Evolutionary conservation across 805 yeast species (phyloP).

Genomic region (Tetrapisispora arboricola): DNA sequence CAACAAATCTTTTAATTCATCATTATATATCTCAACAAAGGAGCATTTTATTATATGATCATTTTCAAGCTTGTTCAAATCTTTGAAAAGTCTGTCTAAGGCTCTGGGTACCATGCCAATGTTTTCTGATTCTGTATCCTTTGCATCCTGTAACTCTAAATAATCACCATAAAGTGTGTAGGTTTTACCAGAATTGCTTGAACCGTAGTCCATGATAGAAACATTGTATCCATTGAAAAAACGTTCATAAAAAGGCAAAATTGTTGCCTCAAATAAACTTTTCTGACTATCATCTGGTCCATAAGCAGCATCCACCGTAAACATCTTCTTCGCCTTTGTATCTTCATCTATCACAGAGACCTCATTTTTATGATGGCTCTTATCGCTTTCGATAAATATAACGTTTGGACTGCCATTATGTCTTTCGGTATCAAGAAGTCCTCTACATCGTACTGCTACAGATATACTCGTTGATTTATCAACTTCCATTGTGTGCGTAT

Average conservation of each 20-base stretch:
- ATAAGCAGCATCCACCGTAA: conserved; percentile 66
- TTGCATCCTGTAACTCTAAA: conserved; percentile 24
- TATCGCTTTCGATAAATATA: conserved; percentile 13
- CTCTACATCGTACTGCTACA: conserved; percentile 56
- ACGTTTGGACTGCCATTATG: conserved; percentile 48
- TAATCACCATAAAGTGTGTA: conserved; percentile 63
- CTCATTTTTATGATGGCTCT: conserved; percentile 34
- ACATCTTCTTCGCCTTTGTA: conserved; percentile 42
- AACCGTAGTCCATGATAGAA: conserved; percentile 79
- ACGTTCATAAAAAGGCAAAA: conserved; percentile 58
- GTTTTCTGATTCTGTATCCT: conserved; percentile 28
- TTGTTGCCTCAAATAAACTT: conserved; percentile 48
- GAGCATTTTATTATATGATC: conserved; percentile 69
- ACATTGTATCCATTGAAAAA: conserved; percentile 68
- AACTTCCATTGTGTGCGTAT: no score
- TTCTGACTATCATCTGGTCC: conserved; percentile 73
- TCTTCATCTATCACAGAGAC: conserved; percentile 33
- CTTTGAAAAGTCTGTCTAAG: conserved; percentile 42
- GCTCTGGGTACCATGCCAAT: conserved; percentile 61
- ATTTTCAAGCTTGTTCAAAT: conserved; percentile 29
- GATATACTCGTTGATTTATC: conserved; percentile 38
- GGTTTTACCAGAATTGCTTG: conserved; percentile 85
- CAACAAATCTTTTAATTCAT: conserved; percentile 67
- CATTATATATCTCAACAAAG: conserved; percentile 78
- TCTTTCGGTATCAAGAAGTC: conserved; percentile 47